A percentile compares a stretch with the other conserved stretches of the same genome.
Evolutionary conservation across 306 rosid species (phyloP).

Genomic region (Inga oerstediana): DNA sequence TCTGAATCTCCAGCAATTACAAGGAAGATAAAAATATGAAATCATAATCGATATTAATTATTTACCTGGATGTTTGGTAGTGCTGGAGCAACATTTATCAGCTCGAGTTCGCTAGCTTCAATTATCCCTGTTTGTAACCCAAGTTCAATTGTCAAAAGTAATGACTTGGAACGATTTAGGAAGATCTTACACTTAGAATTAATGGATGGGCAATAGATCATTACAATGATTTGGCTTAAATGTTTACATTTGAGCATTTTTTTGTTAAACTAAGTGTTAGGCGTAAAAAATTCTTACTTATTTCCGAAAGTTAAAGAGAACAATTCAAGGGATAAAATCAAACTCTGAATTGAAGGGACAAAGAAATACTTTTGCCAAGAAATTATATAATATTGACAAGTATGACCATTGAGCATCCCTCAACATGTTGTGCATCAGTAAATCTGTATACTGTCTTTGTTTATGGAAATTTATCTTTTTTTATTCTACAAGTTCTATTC

Average conservation of each 20-base stretch:
- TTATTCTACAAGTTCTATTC: neutral
- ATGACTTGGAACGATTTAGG: neutral
- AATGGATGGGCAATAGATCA: neutral
- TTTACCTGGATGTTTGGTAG: neutral
- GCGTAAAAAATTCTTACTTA: neutral
- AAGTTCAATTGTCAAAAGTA: neutral
- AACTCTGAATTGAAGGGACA: neutral
- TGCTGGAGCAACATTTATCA: neutral
- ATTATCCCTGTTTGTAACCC: neutral
- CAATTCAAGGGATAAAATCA: neutral
- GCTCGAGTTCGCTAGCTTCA: neutral
- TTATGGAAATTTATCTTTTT: neutral
- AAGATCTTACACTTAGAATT: neutral
- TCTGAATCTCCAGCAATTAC: neutral
- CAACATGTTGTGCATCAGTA: neutral
- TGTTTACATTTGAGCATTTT: neutral
- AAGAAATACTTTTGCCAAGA: neutral
- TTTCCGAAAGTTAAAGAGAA: neutral
- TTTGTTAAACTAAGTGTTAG: neutral
- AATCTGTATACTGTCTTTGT: neutral
- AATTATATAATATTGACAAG: neutral
- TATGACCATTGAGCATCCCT: neutral
- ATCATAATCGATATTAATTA: neutral
- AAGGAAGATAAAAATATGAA: neutral
- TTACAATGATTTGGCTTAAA: neutral